Conservation (phyloP, 2,329 filamentous ascomycete genomes). For the Phoma herbarum region DNA sequence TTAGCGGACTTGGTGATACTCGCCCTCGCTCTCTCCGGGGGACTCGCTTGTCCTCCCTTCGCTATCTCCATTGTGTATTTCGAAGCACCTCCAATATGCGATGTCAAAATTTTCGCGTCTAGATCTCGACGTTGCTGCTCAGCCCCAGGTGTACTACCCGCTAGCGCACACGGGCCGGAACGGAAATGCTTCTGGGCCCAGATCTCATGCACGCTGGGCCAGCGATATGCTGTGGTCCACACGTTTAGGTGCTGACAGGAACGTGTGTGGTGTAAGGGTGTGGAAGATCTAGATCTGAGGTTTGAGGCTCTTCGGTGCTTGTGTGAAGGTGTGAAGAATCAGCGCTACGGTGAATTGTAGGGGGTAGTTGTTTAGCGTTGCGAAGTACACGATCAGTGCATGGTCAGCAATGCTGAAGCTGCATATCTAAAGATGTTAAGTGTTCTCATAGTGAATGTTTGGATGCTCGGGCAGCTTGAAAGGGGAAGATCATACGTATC, state of each 20-base stretch:
- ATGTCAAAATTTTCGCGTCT: conserved; percentile 5
- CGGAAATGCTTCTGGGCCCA: conserved; percentile 19
- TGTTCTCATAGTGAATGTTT: neutral
- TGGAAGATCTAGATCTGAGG: conserved; percentile 8
- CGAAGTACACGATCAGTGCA: neutral
- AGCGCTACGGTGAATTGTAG: neutral
- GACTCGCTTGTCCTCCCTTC: neutral
- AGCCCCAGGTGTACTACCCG: conserved; percentile 16
- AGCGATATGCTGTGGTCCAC: conserved; percentile 14
- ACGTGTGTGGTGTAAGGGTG: conserved; percentile 11
- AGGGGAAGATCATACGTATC: neutral
- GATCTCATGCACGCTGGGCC: conserved; percentile 16
- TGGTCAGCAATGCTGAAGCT: neutral
- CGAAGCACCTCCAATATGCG: neutral
- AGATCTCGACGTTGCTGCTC: conserved; percentile 10
- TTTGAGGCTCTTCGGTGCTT: conserved; percentile 1
- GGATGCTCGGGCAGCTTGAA: neutral
- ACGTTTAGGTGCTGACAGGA: conserved; percentile 21
- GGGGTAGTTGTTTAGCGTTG: neutral
- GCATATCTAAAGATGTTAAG: neutral
- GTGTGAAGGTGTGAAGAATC: neutral
- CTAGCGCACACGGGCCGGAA: conserved; percentile 23
- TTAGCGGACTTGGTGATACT: conserved; percentile 3
- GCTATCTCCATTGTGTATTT: conserved; percentile 3
- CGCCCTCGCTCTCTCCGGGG: neutral